These are phyloP conservation scores for Leccinellum rugosiceps DNA, from an alignment of 768 basidiomycete genomes.

Conservation along the genomic window DNA sequence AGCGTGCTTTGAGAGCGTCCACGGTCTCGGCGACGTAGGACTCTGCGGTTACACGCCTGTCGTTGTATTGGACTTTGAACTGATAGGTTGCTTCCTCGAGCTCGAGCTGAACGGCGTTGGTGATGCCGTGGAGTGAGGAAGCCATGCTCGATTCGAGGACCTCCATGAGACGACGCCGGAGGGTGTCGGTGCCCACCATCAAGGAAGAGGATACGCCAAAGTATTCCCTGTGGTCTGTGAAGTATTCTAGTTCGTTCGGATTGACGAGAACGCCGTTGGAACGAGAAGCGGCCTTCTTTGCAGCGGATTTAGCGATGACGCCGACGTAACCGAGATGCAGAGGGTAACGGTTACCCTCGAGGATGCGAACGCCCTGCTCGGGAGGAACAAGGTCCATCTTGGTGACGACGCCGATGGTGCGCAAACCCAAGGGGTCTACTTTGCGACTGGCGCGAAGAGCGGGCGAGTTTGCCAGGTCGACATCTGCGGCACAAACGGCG, in stretches of 20 bases:
- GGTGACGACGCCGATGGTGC: constrained; percentile 96
- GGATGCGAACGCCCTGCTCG: constrained; percentile 74
- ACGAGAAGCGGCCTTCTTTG: constrained; percentile 52
- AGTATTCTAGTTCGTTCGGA: constrained; percentile 66
- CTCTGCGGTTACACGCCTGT: constrained; percentile 90
- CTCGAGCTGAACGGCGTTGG: constrained; percentile 95
- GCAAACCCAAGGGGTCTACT: constrained; percentile 90
- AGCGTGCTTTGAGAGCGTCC: constrained; percentile 85
- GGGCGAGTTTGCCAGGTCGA: constrained; percentile 97
- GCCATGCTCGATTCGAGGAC: constrained; percentile 98
- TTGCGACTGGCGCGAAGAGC: constrained; percentile 90
- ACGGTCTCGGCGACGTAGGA: constrained; percentile 98
- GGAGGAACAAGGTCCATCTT: constrained; percentile 98
- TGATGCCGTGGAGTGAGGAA: constrained; percentile 90
- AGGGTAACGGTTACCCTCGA: constrained; percentile 92
- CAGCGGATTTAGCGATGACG: constrained; percentile 81
- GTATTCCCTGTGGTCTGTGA: constrained; percentile 55
- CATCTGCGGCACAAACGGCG: constrained; percentile 98
- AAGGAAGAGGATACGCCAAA: constrained; percentile 62
- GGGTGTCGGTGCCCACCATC: constrained; percentile 89
- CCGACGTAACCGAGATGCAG: constrained; percentile 96
- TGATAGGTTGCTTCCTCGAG: constrained; percentile 97
- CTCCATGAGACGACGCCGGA: constrained; percentile 90
- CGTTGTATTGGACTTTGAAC: constrained; percentile 99
- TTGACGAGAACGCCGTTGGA: constrained; percentile 47